Conservation (phyloP, 164 flowering plant genomes). For the Paratinospora sagittata region DNA sequence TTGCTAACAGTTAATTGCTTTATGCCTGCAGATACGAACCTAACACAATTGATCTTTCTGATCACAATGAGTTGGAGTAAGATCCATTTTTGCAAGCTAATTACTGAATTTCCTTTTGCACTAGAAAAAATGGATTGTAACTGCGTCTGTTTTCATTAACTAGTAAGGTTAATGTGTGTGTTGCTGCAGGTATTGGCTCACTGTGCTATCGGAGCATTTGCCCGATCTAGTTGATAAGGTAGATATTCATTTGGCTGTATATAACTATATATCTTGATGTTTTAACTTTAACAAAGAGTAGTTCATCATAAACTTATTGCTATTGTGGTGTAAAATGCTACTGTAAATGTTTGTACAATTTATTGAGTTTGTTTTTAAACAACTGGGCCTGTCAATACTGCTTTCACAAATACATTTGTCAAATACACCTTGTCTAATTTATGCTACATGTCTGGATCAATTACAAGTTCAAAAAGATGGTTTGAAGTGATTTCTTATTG, state of each 20-base stretch:
- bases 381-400: background rate
- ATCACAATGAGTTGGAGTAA: slow-evolving; percentile 85
- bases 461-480: background rate
- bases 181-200: slow-evolving; percentile 82
- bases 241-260: slow-evolving; percentile 15
- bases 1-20: slow-evolving; percentile 11
- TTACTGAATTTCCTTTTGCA: background rate
- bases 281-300: background rate
- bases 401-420: background rate
- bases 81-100: slow-evolving; percentile 20
- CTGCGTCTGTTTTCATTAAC: slow-evolving; percentile 5
- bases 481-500: slow-evolving; percentile 2
- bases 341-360: background rate
- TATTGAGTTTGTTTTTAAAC: background rate
- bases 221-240: slow-evolving; percentile 99
- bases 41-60: slow-evolving; percentile 87
- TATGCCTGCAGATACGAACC: slow-evolving; percentile 80
- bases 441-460: background rate
- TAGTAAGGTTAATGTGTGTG: slow-evolving; percentile 15
- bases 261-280: background rate
- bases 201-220: slow-evolving; percentile 78
- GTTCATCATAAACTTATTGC: background rate
- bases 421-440: slow-evolving; percentile 1
- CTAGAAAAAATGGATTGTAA: background rate
- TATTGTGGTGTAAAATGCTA: background rate